Base-by-base conservation (phyloP, 2,329 filamentous ascomycete species). In the Diaporthe amygdali region DNA sequence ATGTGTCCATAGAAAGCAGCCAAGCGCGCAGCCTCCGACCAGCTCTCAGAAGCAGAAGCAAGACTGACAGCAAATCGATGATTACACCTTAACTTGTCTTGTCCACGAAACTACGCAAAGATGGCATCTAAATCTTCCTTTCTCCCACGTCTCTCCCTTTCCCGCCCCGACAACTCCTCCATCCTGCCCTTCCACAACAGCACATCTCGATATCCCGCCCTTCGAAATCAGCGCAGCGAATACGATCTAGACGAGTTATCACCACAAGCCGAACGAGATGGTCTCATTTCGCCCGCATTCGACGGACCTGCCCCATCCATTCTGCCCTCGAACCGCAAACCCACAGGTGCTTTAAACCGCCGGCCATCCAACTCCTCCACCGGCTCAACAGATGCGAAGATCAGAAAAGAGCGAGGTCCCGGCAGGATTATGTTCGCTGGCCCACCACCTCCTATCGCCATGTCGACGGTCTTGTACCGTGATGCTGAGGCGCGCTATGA, bases 401-500 rank as follows among this genome's bases (percentile, higher is more conserved):
- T 78, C 76, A 34, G 73, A 74, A 7, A 81, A 79, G 67, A 73
- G 72, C 44, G 27, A 81, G 77, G 61, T 74, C 7, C 74, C 17
- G 70, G 68, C 10, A 80, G 76, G 15, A 72, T 78, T 3, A 80
- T 88, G 54, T 88, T 88, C 70, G 76, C 79, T 2, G 85, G 86
- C 1, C 86, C 87, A 0, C 87, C 87, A 0, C 85, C 87, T 0
- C 87, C 87, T 5, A 88, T 89, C 69, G 82, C 84, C 1, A 74
- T 79, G 7, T 87, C 86, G 0, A 79, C 82, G 3, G 71, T 84
- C 25, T 68, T 84, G 2, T 79, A 80, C 69, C 74, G 77, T 25
- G 79, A 81, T 20, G 22, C 25, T 5, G 77, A 77, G 27, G 79
- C 80, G 47, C 78, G 78, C n/a, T 71, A 72, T 27, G 32, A 71